Evolutionary conservation across 2,329 filamentous ascomycete species (phyloP).

Genomic region (Clarireedia homoeocarpa): DNA sequence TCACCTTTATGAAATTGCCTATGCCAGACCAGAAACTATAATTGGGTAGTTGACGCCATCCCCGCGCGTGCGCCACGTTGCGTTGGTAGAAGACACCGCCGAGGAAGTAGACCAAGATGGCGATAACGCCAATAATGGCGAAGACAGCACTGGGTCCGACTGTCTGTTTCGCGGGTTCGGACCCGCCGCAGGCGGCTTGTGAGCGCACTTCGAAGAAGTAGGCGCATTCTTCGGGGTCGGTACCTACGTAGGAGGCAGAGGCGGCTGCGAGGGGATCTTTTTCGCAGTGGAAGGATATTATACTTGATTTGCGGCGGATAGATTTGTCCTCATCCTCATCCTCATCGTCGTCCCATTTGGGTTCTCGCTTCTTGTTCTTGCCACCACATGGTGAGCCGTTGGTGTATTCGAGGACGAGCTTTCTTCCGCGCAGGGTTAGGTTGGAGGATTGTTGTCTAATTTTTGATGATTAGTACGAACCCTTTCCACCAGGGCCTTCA

Average conservation of each 20-base stretch:
- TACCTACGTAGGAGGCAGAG: constrained; percentile 73
- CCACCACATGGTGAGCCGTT: constrained; percentile 66
- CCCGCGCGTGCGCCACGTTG: constrained; percentile 86
- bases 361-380: constrained; percentile 31
- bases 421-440: constrained; percentile 56
- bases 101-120: constrained; percentile 79
- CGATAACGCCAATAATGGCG: constrained; percentile 70
- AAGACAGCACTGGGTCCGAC: constrained; percentile 71
- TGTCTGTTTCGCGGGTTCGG: constrained; percentile 63
- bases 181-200: constrained; percentile 65
- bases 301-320: constrained; percentile 62
- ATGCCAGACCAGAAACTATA: constrained; percentile 89
- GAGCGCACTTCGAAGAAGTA: constrained; percentile 95
- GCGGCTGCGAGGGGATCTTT: constrained; percentile 66
- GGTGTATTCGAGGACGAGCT: constrained; percentile 69
- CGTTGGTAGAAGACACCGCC: constrained; percentile 95
- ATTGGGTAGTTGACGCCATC: constrained; percentile 93
- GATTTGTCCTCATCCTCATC: constrained; percentile 22
- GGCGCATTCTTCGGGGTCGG: constrained; percentile 79
- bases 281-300: constrained; percentile 91
- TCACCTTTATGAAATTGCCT: constrained; percentile 74
- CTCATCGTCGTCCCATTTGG: constrained; percentile 27
- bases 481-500: not conserved
- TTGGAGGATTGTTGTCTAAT: constrained; percentile 26
- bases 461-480: not conserved